Evolutionary conservation across 768 basidiomycete genomes (phyloP).

Genomic region (Artomyces pyxidatus): DNA sequence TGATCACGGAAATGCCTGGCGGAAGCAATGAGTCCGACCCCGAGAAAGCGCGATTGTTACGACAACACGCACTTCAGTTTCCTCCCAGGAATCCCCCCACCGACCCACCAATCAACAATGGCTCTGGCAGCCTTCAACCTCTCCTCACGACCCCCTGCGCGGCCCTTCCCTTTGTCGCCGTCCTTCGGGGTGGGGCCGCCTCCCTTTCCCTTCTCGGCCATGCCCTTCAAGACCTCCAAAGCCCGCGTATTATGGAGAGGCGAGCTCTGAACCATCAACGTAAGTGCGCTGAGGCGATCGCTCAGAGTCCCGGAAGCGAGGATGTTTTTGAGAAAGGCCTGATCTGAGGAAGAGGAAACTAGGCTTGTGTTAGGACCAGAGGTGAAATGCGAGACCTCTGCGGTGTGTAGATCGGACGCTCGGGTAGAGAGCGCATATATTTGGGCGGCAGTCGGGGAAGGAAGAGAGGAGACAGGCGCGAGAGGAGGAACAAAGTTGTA

Average conservation of each 20-base stretch:
- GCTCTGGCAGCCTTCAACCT: constrained; percentile 85
- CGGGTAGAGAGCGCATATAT: constrained; percentile 37
- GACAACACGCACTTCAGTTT: constrained; percentile 66
- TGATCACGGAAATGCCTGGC: constrained; percentile 88
- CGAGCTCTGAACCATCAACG: constrained; percentile 80
- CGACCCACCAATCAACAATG: constrained; percentile 95
- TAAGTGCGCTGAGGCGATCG: constrained; percentile 85
- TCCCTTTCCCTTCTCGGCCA: constrained; percentile 72
- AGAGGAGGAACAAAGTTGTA: constrained; percentile 38
- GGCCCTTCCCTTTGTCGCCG: constrained; percentile 6
- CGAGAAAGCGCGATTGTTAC: not conserved
- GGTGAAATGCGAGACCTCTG: constrained; percentile 39
- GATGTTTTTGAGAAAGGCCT: constrained; percentile 76
- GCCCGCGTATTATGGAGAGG: constrained; percentile 82
- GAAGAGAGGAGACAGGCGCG: constrained; percentile 20
- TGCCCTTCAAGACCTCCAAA: constrained; percentile 60
- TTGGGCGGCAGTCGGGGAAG: constrained; percentile 34
- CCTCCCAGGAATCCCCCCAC: constrained; percentile 80
- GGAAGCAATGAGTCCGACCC: not conserved
- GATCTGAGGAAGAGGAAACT: constrained; percentile 54
- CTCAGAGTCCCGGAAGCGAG: constrained; percentile 85
- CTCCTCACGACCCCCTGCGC: constrained; percentile 66
- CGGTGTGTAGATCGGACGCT: constrained; percentile 40
- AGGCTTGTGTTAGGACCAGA: constrained; percentile 35
- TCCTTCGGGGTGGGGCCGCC: constrained; percentile 39